Evolutionary conservation across 2,329 filamentous ascomycete genomes (phyloP).

Genomic region (Penicillium sp.): DNA sequence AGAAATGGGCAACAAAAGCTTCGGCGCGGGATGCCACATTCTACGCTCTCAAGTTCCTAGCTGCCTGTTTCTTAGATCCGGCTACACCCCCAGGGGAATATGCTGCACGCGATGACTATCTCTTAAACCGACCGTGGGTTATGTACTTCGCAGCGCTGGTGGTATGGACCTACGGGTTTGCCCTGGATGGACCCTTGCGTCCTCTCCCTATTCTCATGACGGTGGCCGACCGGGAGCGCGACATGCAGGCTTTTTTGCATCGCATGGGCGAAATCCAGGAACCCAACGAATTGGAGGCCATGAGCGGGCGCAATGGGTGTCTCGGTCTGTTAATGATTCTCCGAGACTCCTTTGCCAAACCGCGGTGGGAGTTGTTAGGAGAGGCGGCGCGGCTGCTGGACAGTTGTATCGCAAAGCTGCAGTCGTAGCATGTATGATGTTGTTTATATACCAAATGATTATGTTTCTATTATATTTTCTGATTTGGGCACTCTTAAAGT

Average conservation of each 20-base stretch:
- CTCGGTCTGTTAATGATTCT: constrained; percentile 78
- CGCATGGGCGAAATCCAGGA: constrained; percentile 69
- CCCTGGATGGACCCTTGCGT: constrained; percentile 74
- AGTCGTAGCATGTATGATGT: constrained; percentile 18
- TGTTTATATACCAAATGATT: constrained; percentile 8
- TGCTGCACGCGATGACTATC: constrained; percentile 79
- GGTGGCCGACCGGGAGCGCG: constrained; percentile 65
- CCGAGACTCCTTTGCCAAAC: constrained; percentile 75
- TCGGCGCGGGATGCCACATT: constrained; percentile 87
- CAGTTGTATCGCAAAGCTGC: constrained; percentile 71
- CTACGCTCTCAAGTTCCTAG: constrained; percentile 85
- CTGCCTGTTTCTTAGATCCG: constrained; percentile 67
- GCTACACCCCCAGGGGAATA: constrained; percentile 53
- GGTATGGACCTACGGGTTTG: constrained; percentile 93
- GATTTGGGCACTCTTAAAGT: background rate
- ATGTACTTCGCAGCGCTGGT: constrained; percentile 89
- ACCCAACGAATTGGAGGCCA: constrained; percentile 73
- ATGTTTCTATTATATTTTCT: background rate
- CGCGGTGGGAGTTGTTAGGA: constrained; percentile 86
- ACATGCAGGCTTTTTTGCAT: constrained; percentile 78
- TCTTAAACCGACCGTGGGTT: constrained; percentile 92
- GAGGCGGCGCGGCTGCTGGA: constrained; percentile 78
- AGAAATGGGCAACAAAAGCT: constrained; percentile 84
- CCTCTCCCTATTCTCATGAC: constrained; percentile 54
- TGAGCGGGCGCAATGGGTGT: constrained; percentile 77